Percentiles rank a stretch among this genome's conserved stretches.
Evolutionary conservation across 805 yeast genomes (phyloP).

Genomic region (Priceomyces medius): DNA sequence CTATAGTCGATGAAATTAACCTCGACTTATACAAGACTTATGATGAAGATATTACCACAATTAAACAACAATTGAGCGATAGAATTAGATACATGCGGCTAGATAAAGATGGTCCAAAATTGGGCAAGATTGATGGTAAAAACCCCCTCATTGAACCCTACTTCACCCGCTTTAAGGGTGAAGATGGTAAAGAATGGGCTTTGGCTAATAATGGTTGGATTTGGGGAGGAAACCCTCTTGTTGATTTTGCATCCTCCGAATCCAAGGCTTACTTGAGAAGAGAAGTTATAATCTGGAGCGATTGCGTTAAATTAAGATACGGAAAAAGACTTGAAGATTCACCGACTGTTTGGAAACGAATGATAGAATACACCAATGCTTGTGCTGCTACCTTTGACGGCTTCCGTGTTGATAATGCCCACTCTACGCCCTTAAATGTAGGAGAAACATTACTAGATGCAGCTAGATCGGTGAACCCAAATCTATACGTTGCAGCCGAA

Average conservation of each 20-base stretch:
- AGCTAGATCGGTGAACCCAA: slow-evolving; percentile 82
- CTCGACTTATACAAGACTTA: slow-evolving; percentile 66
- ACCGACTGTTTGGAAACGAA: slow-evolving; percentile 85
- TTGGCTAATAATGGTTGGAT: slow-evolving; percentile 98
- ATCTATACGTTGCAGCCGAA: slow-evolving; percentile 91
- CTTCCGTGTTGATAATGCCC: slow-evolving; percentile 91
- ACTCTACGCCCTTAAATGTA: slow-evolving; percentile 93
- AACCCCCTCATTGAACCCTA: slow-evolving; percentile 80
- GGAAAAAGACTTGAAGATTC: slow-evolving; percentile 79
- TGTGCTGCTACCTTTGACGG: slow-evolving; percentile 81
- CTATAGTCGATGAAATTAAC: slow-evolving; percentile 75
- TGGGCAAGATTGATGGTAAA: slow-evolving; percentile 56
- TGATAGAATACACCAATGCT: slow-evolving; percentile 70
- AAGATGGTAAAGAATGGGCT: slow-evolving; percentile 58
- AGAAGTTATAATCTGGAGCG: slow-evolving; percentile 97
- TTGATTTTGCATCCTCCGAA: slow-evolving; percentile 83
- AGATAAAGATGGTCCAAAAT: slow-evolving; percentile 77
- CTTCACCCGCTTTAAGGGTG: slow-evolving; percentile 67
- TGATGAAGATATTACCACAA: slow-evolving; percentile 68
- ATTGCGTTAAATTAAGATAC: slow-evolving; percentile 89
- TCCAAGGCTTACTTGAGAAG: slow-evolving; percentile 83
- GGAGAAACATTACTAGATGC: slow-evolving; percentile 85
- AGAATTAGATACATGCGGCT: slow-evolving; percentile 75
- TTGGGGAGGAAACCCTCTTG: slow-evolving; percentile 93
- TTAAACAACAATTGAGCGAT: slow-evolving; percentile 67